Evolutionary conservation across 192 early-diverging fungal species (phyloP), one percentile per base, ranked within the genome.

Genomic region (Lunasporangiospora selenospora): DNA sequence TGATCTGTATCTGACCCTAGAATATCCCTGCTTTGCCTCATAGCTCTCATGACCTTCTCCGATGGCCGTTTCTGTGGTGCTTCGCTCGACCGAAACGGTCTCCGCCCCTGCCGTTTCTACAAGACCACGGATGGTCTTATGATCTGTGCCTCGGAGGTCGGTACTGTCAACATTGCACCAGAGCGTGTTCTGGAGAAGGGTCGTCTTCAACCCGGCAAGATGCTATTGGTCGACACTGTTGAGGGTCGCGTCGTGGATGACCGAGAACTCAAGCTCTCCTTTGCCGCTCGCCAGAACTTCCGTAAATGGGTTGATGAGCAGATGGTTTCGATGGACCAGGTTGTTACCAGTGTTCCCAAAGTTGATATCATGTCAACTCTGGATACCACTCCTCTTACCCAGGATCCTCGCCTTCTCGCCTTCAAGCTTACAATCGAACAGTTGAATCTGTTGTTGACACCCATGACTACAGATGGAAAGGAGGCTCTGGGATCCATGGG

Each of bases 401-500:
- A 87, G 38, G 92, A 94, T 73, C 86, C 87, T 47, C 86, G 93
- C 34, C 86, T 98, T 71, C 70, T 83, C 3, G 92, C 89, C 10
- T 98, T 97, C 75, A 95, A 92, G 37, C 93, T 94, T 73, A 95
- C 93, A 26, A 81, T 95, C 10, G 97, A 99, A 81, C 94, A 96
- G 76, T 81, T 99, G 16, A 94, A 90, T 57, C 81, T 94, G 59
- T 75, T 99, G 30, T 84, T 97, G 45, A 67, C 85, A 26, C 97
- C 97, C 9, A 99, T 99, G 95, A 59, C 78, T 15, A 77, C 53
- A 10, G 83, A 91, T 43, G 96, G 94, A 45, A 98, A 99, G 80
- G 97, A 99, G 80, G 91, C 96, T 15, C 87, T 99, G 29, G 97
- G 97, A 11, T 98, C 95, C 30, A 99, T 98, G 97, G 97, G 97